Evolutionary conservation across 2,329 filamentous ascomycete species (phyloP).

Genomic region (Xylariaceae sp.): DNA sequence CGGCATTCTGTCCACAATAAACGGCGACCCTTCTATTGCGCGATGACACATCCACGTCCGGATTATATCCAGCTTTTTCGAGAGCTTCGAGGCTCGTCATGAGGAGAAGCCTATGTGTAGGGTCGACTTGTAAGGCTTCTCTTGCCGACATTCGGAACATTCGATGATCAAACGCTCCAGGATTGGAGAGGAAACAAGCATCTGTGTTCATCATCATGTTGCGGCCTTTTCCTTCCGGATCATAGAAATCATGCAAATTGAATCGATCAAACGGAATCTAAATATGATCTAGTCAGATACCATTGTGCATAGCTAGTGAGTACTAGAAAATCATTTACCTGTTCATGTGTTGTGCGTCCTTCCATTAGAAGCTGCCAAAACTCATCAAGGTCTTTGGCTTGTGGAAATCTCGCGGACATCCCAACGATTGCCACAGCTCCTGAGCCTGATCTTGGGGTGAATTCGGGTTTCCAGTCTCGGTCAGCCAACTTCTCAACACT

Average conservation of each 20-base stretch:
- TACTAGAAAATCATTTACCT: constrained; percentile 6
- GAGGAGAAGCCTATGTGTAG: constrained; percentile 20
- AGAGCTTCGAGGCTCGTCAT: constrained; percentile 24
- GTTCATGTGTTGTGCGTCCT: constrained; percentile 29
- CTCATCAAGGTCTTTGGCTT: constrained; percentile 31
- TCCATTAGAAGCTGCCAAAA: constrained; percentile 31
- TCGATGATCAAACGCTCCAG: constrained; percentile 24
- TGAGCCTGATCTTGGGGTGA: background rate
- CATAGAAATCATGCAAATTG: constrained; percentile 23
- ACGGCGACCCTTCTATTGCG: constrained; percentile 29
- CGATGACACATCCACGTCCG: constrained; percentile 5
- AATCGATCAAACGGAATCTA: constrained; percentile 25
- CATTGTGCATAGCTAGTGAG: background rate
- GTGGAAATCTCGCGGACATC: constrained; percentile 33
- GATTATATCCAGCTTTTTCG: constrained; percentile 25
- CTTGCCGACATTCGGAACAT: constrained; percentile 22
- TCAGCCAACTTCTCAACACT: background rate
- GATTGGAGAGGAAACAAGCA: constrained; percentile 21
- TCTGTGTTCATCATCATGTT: constrained; percentile 23
- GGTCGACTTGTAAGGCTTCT: constrained; percentile 21
- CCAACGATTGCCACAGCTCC: constrained; percentile 34
- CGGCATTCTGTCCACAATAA: constrained; percentile 33
- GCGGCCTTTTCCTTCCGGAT: constrained; percentile 22
- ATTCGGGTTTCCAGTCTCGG: background rate
- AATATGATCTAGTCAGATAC: background rate